Percentiles rank a stretch among this genome's conserved stretches.
Conservation (phyloP, 2,329 filamentous ascomycete genomes). For the Microcera coccophila region DNA sequence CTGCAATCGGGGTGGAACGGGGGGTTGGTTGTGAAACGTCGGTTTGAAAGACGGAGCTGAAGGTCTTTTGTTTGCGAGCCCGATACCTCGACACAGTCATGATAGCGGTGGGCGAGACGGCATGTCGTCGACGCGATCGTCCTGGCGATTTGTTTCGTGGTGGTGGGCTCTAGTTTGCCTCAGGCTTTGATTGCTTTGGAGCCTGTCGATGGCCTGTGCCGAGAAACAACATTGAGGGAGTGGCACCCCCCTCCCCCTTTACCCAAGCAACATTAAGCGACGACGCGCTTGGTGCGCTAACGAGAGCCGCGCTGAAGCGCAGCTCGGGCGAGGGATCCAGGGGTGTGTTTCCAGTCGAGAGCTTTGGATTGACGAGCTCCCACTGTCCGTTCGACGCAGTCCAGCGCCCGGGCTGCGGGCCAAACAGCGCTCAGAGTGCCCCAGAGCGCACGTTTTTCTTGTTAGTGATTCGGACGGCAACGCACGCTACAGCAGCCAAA, state of each 20-base stretch:
- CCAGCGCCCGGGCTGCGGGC: not conserved
- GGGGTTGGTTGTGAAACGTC: slow-evolving; percentile 50
- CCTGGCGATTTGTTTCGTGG: slow-evolving; percentile 6
- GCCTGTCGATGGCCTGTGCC: not conserved
- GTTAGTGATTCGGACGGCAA: not conserved
- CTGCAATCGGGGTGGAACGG: slow-evolving; percentile 29
- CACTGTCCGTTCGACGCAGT: slow-evolving; percentile 1
- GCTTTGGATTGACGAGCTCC: no score
- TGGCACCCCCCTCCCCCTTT: not conserved
- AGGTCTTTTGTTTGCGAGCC: slow-evolving; percentile 46
- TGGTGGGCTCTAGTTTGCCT: no score
- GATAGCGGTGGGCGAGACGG: slow-evolving; percentile 12
- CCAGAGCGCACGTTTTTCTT: not conserved
- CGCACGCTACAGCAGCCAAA: not conserved
- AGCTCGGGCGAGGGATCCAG: not conserved
- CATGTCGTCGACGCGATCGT: slow-evolving; percentile 10
- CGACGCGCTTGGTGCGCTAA: slow-evolving; percentile 16
- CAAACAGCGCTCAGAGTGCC: not conserved
- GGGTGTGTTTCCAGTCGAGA: not conserved
- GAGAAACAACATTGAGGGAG: not conserved
- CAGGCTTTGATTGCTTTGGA: not conserved
- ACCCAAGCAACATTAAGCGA: slow-evolving; percentile 1
- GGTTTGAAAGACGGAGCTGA: slow-evolving; percentile 54
- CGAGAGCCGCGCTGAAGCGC: not conserved
- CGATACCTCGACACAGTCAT: slow-evolving; percentile 44